Evolutionary conservation across 495 filamentous ascomycete genomes (phyloP).

Genomic region (Haplographium delicatum): DNA sequence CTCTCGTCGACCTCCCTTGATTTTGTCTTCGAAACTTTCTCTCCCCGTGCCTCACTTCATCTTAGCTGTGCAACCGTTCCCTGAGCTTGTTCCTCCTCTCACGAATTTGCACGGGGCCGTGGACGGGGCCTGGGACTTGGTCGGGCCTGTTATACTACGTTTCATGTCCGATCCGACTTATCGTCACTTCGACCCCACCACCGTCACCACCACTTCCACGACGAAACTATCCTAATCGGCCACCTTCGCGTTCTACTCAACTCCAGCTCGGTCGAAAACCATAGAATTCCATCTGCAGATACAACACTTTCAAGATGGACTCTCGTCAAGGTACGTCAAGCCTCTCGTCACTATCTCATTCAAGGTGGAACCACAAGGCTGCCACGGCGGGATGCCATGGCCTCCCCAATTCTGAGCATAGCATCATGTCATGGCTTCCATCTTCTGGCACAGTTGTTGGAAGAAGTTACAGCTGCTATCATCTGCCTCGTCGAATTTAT

Average conservation of each 20-base stretch:
- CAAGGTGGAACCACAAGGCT: constrained; percentile 2
- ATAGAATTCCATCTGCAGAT: too few species aligned
- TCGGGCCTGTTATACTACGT: neutral
- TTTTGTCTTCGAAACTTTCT: too few species aligned
- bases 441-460: neutral
- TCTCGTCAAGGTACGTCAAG: constrained; percentile 16
- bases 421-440: neutral
- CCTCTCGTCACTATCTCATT: neutral
- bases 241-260: too few species aligned
- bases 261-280: too few species aligned
- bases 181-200: neutral
- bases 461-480: neutral
- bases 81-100: too few species aligned
- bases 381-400: neutral
- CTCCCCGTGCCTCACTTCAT: too few species aligned
- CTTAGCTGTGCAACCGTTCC: too few species aligned
- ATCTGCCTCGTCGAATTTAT: too few species aligned
- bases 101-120: too few species aligned
- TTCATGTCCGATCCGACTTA: neutral
- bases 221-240: neutral
- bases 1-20: too few species aligned
- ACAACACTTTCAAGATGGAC: constrained; percentile 5
- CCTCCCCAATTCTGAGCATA: neutral
- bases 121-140: too few species aligned
- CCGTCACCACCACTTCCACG: neutral